Conservation (phyloP, 495 filamentous ascomycete species). For the Xylaria curta region DNA sequence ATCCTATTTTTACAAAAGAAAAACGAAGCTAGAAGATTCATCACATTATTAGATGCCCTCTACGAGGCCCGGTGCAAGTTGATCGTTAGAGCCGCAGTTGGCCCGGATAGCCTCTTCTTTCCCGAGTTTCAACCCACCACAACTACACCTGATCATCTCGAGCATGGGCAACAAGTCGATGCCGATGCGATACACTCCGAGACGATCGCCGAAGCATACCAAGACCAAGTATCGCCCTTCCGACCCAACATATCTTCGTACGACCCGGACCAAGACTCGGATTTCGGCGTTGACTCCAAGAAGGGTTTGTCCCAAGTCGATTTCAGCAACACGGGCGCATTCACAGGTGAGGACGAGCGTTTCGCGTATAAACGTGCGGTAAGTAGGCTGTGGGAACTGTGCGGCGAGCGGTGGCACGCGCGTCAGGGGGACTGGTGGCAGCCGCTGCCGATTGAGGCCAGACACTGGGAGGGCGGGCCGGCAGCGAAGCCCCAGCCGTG, state of each 20-base stretch:
- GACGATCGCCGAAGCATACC: conserved; percentile 72
- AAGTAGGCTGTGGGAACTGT: conserved; percentile 75
- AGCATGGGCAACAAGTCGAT: conserved; percentile 30
- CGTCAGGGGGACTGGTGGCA: conserved; percentile 66
- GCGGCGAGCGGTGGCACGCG: conserved; percentile 67
- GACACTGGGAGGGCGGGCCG: conserved; percentile 62
- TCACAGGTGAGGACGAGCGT: conserved; percentile 74
- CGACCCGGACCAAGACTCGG: conserved; percentile 55
- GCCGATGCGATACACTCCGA: conserved; percentile 67
- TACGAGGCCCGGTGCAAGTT: conserved; percentile 75
- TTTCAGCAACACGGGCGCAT: conserved; percentile 62
- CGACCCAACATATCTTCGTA: conserved; percentile 71
- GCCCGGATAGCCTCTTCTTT: conserved; percentile 73
- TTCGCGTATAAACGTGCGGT: conserved; percentile 74
- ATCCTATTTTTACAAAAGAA: conserved; percentile 63
- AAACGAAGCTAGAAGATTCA: conserved; percentile 75
- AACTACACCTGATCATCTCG: neutral
- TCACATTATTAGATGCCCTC: conserved; percentile 72
- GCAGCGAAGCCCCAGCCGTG: conserved; percentile 31
- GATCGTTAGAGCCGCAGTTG: conserved; percentile 60
- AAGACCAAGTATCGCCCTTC: conserved; percentile 72
- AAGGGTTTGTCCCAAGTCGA: conserved; percentile 43
- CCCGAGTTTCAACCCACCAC: conserved; percentile 51
- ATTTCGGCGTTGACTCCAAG: conserved; percentile 45
- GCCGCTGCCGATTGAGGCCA: conserved; percentile 62